Base-by-base conservation (phyloP, 495 filamentous ascomycete species). In the Penicillium tannophilum region DNA sequence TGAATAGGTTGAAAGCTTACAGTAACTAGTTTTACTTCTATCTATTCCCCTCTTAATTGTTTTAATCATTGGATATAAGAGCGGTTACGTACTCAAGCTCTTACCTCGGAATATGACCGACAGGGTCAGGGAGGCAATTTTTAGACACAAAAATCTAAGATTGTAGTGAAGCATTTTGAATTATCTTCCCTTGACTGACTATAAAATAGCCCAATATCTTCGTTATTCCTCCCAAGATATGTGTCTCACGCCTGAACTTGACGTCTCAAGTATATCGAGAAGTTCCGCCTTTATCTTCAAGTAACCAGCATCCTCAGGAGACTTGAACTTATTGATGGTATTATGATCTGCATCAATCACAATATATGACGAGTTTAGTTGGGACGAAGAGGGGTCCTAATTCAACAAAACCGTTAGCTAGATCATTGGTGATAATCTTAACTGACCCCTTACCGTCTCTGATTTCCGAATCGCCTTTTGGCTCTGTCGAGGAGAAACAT, bases 321-420 rank as follows among this genome's bases (percentile, higher is more conserved):
- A 56, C 41, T 45, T 53, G 19, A 61, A 60, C 53, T 60, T 64
- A 24, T 42, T 60, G 47, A 64, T 64, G 11, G 33, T 20, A 30
- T 16, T 35, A 48, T 64, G 62, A 23, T 30, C 44, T 24, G 58
- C 43, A 47, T 60, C 19, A 20, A 56, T 42, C 6, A 36, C 36
- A 12, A 63, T 39, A 56, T 56, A 51, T 36, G 61, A 49, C 11
- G 33, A 28, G 6, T 28, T 31, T 16, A 19, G 7, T 28, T 61
- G 48, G 26, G 24, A 23, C 6, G 50, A n/a, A 35, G 33, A 33
- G 42, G 3, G 8, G 35, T 41, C 11, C 30, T 48, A 50, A n/a
- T 39, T 33, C 2, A 14, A 19, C 1, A 45, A 39, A 5, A 19
- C 30, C 6, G 20, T 41, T 52, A 52, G 49, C 6, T 3, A 14